Conservation (phyloP, 1,139 yeast genomes). For the Saccharomyces hybrid region DNA sequence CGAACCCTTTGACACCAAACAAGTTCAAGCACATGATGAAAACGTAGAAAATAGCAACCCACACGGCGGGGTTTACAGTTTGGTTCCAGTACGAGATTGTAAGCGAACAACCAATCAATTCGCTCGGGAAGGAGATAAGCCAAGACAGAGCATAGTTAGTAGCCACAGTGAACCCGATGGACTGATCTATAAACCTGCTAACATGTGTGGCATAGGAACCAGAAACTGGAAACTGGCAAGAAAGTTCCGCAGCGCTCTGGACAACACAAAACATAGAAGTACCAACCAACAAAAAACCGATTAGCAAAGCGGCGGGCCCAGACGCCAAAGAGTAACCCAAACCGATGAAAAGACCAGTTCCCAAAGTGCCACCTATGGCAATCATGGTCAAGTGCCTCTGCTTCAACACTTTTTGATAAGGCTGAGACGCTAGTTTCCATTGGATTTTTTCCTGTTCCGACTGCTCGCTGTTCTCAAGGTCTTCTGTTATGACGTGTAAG, state of each 20-base stretch:
- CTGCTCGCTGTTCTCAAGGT: slow-evolving; percentile 41
- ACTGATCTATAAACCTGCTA: slow-evolving; percentile 57
- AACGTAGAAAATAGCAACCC: slow-evolving; percentile 53
- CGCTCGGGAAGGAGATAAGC: slow-evolving; percentile 63
- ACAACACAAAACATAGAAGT: slow-evolving; percentile 59
- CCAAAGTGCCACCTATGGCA: slow-evolving; percentile 59
- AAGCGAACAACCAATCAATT: slow-evolving; percentile 64
- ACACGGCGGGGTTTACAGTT: slow-evolving; percentile 19
- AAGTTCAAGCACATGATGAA: slow-evolving; percentile 50
- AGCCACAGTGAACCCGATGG: slow-evolving; percentile 71
- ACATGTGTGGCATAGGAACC: slow-evolving; percentile 68
- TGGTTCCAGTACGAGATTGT: slow-evolving; percentile 56
- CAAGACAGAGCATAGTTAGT: slow-evolving; percentile 67
- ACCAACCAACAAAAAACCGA: slow-evolving; percentile 48
- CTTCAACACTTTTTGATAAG: slow-evolving; percentile 56
- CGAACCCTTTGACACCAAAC: slow-evolving; percentile 58
- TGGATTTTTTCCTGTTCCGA: slow-evolving; percentile 64
- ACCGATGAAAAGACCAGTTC: slow-evolving; percentile 58
- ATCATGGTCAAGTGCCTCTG: slow-evolving; percentile 63
- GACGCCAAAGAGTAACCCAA: slow-evolving; percentile 52
- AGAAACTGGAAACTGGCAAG: slow-evolving; percentile 59
- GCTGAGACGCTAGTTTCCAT: slow-evolving; percentile 57
- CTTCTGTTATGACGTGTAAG: not conserved
- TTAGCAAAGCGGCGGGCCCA: slow-evolving; percentile 56
- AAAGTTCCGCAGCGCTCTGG: slow-evolving; percentile 62